Conservation (phyloP, 345 rosid species). For the Luvunga scandens region DNA sequence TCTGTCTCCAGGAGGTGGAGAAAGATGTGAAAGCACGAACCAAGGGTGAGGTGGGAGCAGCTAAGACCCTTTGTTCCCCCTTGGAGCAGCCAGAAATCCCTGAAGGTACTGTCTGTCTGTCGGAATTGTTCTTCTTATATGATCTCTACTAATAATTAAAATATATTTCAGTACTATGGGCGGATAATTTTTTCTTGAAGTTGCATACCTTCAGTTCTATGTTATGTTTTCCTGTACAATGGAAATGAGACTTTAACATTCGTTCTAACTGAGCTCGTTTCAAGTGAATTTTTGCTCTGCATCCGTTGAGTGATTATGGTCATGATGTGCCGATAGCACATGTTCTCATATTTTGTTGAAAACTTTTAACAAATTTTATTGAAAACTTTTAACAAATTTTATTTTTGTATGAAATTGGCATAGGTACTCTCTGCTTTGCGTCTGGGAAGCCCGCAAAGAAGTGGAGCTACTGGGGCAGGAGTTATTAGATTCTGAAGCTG, state of each 20-base stretch:
- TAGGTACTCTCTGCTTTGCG: constrained; percentile 86
- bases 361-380: not conserved
- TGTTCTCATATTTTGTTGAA: not conserved
- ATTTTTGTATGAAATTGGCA: not conserved
- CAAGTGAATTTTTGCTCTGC: not conserved
- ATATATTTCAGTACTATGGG: not conserved
- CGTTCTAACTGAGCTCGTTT: not conserved
- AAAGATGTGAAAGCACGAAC: constrained; percentile 85
- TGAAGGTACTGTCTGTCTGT: constrained; percentile 37
- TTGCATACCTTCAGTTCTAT: not conserved
- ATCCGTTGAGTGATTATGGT: not conserved
- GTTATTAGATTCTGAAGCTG: constrained; percentile 45
- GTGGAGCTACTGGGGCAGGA: constrained; percentile 99
- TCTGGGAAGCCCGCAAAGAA: constrained; percentile 89
- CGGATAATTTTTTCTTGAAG: not conserved
- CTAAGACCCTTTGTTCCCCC: constrained; percentile 89
- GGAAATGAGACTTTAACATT: not conserved
- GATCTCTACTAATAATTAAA: not conserved
- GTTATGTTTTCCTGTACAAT: not conserved
- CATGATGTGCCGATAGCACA: not conserved
- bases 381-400: not conserved
- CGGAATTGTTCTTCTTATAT: not conserved
- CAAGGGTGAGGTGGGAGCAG: constrained; percentile 90
- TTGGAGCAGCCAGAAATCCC: constrained; percentile 93
- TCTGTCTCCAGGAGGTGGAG: constrained; percentile 68